Evolutionary conservation across 352 stramenopile species (phyloP).

Genomic region (Lagenidium giganteum): DNA sequence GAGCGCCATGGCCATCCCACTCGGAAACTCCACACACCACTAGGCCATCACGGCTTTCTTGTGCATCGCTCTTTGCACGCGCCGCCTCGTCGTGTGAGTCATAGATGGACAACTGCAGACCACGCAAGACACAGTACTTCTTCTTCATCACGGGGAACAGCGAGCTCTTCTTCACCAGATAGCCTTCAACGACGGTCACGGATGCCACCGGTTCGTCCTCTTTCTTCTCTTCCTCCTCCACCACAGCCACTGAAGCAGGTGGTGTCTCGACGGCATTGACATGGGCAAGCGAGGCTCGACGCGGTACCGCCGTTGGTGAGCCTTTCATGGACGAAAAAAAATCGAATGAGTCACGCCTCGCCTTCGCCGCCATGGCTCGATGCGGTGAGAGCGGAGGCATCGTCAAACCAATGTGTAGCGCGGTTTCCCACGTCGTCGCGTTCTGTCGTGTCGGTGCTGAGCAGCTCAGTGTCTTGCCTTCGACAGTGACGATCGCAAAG

Average conservation of each 20-base stretch:
- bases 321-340: slow-evolving; percentile 24
- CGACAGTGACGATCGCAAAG: slow-evolving; percentile 58
- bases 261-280: not conserved
- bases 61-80: not conserved
- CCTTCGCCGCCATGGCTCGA: slow-evolving; percentile 54
- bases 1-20: slow-evolving; percentile 53
- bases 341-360: slow-evolving; percentile 67
- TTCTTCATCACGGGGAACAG: slow-evolving; percentile 33
- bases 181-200: slow-evolving; percentile 19
- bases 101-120: slow-evolving; percentile 21
- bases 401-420: slow-evolving; percentile 63
- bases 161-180: slow-evolving; percentile 31
- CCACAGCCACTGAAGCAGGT: not conserved
- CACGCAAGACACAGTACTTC: slow-evolving; percentile 26
- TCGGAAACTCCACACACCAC: slow-evolving; percentile 34
- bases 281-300: slow-evolving; percentile 5
- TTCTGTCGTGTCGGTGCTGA: slow-evolving; percentile 59
- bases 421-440: slow-evolving; percentile 61
- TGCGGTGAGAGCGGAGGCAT: slow-evolving; percentile 77
- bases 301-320: too few species aligned
- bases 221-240: not conserved
- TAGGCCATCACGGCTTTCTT: slow-evolving; percentile 15
- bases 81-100: slow-evolving; percentile 22
- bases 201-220: not conserved
- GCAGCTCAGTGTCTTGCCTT: slow-evolving; percentile 61